Base-by-base conservation (phyloP, 108 stramenopile species). In the Nannochloropsis salina region DNA sequence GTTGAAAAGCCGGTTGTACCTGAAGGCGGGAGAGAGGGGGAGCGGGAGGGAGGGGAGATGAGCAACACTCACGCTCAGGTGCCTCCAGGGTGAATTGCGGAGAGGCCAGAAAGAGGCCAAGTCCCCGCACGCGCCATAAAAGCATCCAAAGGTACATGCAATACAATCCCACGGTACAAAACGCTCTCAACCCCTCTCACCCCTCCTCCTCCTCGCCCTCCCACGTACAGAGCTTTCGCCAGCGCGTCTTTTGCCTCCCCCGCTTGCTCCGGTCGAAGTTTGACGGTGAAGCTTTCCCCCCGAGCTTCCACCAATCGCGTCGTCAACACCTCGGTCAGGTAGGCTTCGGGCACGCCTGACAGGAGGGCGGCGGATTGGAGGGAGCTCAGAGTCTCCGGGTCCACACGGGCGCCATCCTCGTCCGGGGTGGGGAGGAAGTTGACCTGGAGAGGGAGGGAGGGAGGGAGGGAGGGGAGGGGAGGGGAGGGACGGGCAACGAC, bases 191-290 rank as follows among this genome's bases (percentile, higher is more conserved):
- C 47, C 10, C 47, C 47, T 11, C 47, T 51, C 47, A 51, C 12
- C 10, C 47, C 10, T 11, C 47, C 47, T 11, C 47, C 10, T 12
- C 10, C 47, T 9, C 47, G 47, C 47, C 10, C 47, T 51, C 80
- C 74, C 11, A 85, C 95, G 89, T 98, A 98, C 44, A 98, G 88
- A 21, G 96, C 95, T 92, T 97, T 99, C 31, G 95, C 93, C 18
- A 98, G 88, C 6, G 98, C 97, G 90, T 98, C 99, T 2, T 97
- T 91, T 0, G 96, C 96, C 84, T 95, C 95, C 5, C 74, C 41
- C 1, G 98, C 97, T 87, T 93, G 93, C 41, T 94, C 94, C 10
- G 92, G 89, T 6, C 92, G 88, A 85, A 97, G 92, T 74, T 93
- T 91, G 41, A 93, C 94, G 21, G 87, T 89, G 89, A 97, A 95